These are phyloP conservation scores for Kazachstania taianensis DNA, from an alignment of 805 yeast genomes.

Conservation along the genomic window DNA sequence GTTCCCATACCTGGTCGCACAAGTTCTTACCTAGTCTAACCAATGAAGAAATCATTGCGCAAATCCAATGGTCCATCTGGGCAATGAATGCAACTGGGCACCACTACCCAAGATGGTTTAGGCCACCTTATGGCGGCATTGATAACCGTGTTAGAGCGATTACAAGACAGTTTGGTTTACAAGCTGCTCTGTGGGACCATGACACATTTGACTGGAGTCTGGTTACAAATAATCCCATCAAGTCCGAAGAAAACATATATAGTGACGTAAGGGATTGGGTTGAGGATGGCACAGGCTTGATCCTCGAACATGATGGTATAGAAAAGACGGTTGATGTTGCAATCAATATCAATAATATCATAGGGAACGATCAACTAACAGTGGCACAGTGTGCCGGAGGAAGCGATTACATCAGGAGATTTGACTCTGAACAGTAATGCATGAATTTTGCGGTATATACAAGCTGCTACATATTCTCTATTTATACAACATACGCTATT, in stretches of 20 bases:
- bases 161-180: conserved; percentile 75
- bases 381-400: conserved; percentile 74
- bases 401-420: conserved; percentile 42
- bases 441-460: too few relatives aligned
- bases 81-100: conserved; percentile 92
- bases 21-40: conserved; percentile 65
- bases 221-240: conserved; percentile 34
- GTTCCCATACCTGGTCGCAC: conserved; percentile 91
- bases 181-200: conserved; percentile 80
- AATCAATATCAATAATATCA: conserved; percentile 42
- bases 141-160: conserved; percentile 80
- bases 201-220: conserved; percentile 90
- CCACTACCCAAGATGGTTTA: conserved; percentile 82
- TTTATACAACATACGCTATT: background rate
- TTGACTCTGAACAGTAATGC: too few relatives aligned
- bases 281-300: conserved; percentile 42
- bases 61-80: conserved; percentile 92
- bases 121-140: conserved; percentile 95
- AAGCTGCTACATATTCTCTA: background rate
- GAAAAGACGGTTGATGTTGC: conserved; percentile 60
- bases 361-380: conserved; percentile 57
- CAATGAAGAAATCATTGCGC: conserved; percentile 79
- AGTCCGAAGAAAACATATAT: conserved; percentile 43
- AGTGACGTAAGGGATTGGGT: conserved; percentile 49
- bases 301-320: conserved; percentile 80